Base-by-base conservation (phyloP, 75 land plant species). In the Cunninghamia lanceolata region DNA sequence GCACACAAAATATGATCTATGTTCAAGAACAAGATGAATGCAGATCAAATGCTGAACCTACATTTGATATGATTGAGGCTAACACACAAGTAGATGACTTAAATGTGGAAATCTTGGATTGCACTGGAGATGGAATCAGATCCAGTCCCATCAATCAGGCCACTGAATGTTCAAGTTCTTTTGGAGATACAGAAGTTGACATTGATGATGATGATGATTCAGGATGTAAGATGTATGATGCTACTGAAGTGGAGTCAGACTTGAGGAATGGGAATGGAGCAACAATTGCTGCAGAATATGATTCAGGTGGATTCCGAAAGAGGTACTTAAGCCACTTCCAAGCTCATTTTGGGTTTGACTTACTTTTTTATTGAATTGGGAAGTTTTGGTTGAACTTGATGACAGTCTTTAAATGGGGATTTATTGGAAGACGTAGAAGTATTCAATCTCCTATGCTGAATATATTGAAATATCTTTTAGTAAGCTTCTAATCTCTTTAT, bases 221-320 rank as follows among this genome's bases (percentile, higher is more conserved):
- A n/a, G 82, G 82, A 28, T 45, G 32, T 80, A 45, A 45, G 34
- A 80, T 80, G 82, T 28, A 45, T 80, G 82, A 80, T 45, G 45
- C 83, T 85, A 47, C 80, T 68, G 91, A 90, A 91, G 91, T 87
- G n/a, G 87, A 89, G 56, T 91, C 92, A n/a, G 75, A 87, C 40
- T 56, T 87, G 52, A 85, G 92, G 21, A 89, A 90, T 85, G 92
- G 92, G 25, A 91, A 91, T 83, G 92, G 92, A 59, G 92, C 92
- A 10, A 35, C 59, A n/a, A 84, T 45, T 47, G 43, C 81, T 63
- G 46, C 59, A 46, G 91, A 90, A 80, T 89, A 90, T 19, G 83
- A 84, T 71, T 76, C 46, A 25, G 82, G 42, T 56, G 79, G 50
- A 40, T 76, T 52, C n/a, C 78, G 4, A 32, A 85, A 80, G 86